A percentile compares a stretch with the other conserved stretches of the same genome.
Conservation (phyloP, 345 rosid genomes). For the Litchi chinensis region DNA sequence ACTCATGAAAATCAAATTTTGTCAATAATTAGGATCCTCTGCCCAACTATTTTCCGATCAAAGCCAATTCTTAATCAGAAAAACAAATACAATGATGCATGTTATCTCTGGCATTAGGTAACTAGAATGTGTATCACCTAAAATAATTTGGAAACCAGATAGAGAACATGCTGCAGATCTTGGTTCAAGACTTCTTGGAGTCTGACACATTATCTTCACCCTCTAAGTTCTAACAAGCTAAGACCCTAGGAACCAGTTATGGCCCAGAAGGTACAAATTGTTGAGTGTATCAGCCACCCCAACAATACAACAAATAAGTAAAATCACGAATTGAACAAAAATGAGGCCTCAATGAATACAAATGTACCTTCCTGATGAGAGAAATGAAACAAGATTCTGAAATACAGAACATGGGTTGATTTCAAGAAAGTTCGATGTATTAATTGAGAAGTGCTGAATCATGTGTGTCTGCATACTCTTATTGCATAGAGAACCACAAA, state of each 20-base stretch:
- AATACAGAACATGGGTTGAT: slow-evolving; percentile 40
- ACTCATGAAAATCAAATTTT: not conserved
- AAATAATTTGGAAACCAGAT: slow-evolving; percentile 8
- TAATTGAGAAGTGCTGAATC: slow-evolving; percentile 57
- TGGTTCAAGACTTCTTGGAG: not conserved
- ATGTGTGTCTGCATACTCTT: slow-evolving; percentile 39
- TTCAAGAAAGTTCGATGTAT: slow-evolving; percentile 55
- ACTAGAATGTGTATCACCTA: not conserved
- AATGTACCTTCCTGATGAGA: slow-evolving; percentile 65
- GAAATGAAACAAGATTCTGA: slow-evolving; percentile 54
- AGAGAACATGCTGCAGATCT: not conserved
- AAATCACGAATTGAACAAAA: slow-evolving; percentile 12
- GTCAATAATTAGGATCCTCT: not conserved
- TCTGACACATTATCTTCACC: not conserved
- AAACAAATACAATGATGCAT: not conserved
- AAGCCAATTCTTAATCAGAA: not conserved
- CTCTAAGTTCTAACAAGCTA: slow-evolving; percentile 7
- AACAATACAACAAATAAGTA: slow-evolving; percentile 8
- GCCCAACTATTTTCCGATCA: not conserved
- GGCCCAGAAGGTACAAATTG: not conserved
- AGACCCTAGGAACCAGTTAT: not conserved
- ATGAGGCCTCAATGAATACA: slow-evolving; percentile 13
- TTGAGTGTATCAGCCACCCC: slow-evolving; percentile 2
- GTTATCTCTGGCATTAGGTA: not conserved
- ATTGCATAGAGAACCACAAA: slow-evolving; percentile 48